Evolutionary conservation across 352 stramenopile genomes (phyloP), one percentile per base, ranked within the genome.

Genomic region (Pythium volutum): DNA sequence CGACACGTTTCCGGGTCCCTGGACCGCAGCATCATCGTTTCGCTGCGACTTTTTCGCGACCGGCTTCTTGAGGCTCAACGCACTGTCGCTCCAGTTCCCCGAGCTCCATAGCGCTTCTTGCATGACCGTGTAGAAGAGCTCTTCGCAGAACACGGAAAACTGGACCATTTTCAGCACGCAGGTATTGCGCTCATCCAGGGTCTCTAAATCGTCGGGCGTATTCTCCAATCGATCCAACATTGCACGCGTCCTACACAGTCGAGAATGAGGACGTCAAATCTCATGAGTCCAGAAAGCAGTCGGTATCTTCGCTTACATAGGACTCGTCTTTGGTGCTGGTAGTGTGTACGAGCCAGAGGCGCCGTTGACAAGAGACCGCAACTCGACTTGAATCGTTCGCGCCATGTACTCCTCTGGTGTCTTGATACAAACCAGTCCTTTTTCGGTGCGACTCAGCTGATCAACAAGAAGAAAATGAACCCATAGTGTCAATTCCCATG

Each of bases 141-240:
- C 86, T 73, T 93, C 84, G 38, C 82, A 93, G 50, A 93, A 95
- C 1, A 95, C 79, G 2, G 86, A 93, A 55, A 93, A 93, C 70
- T 93, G 86, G 12, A 95, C 82, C 0, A 81, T 82, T 62, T 87
- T 85, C 5, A 95, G 60, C 58, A 93, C 68, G 7, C 76, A 84
- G 25, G 71, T 58, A 41, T 95, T 95, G 29, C 81, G 79, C 33
- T 86, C 80, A 4, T 91, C 70, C 23, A 93, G 56, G 8, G 74
- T 65, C 55, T 85, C 81, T 0, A 78, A 29, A n/a, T 91, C 78
- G 14, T 91, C 79, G 2, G 74, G 68, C 0, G 72, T 88, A 62
- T 89, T 86, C 43, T 83, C 62, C 1, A 91, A 57, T 20, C 66
- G 66, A 56, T 91, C 77, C 58, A 89, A 73, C 36, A 78, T 67